phyloP scores from a whole-genome alignment of 805 yeast genomes.

The Candida cerambycidarum region DNA sequence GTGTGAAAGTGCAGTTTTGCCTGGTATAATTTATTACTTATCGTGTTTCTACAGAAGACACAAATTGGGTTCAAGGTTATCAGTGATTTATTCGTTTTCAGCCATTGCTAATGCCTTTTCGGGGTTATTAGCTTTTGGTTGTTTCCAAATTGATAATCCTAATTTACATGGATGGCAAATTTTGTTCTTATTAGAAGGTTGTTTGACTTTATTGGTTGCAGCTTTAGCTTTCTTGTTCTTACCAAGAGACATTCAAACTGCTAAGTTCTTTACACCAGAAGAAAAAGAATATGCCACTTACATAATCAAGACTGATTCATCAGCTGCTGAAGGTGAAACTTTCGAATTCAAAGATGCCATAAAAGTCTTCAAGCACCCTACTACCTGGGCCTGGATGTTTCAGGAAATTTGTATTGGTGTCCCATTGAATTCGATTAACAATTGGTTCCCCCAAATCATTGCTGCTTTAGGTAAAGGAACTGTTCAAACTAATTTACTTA shows the following conservation, averaged over 20 bases:
- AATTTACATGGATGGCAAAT: constrained; percentile 48
- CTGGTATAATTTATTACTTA: constrained; percentile 38
- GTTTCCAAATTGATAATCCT: constrained; percentile 38
- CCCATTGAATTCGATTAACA: constrained; percentile 47
- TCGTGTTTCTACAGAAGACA: constrained; percentile 38
- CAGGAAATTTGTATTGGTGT: constrained; percentile 48
- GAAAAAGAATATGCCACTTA: constrained; percentile 38
- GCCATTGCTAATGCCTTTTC: constrained; percentile 37
- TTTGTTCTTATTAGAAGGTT: constrained; percentile 47
- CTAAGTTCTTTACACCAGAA: constrained; percentile 39
- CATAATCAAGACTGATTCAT: constrained; percentile 46
- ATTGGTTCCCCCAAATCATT: constrained; percentile 51
- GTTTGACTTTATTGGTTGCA: constrained; percentile 36
- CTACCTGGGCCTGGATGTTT: constrained; percentile 45
- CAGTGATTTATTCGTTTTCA: constrained; percentile 37
- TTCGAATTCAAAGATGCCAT: constrained; percentile 41
- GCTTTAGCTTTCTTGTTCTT: constrained; percentile 31
- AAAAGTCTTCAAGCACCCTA: constrained; percentile 46
- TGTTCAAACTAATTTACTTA: constrained; percentile 39
- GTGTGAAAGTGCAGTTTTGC: constrained; percentile 38
- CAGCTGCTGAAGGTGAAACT: constrained; percentile 36
- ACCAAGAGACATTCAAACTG: constrained; percentile 36
- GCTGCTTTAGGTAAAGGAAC: constrained; percentile 38
- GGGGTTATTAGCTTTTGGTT: constrained; percentile 34
- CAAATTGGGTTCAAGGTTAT: constrained; percentile 36